phyloP scores from a whole-genome alignment of 2,329 filamentous ascomycete genomes.

The Aspergillus niger region DNA sequence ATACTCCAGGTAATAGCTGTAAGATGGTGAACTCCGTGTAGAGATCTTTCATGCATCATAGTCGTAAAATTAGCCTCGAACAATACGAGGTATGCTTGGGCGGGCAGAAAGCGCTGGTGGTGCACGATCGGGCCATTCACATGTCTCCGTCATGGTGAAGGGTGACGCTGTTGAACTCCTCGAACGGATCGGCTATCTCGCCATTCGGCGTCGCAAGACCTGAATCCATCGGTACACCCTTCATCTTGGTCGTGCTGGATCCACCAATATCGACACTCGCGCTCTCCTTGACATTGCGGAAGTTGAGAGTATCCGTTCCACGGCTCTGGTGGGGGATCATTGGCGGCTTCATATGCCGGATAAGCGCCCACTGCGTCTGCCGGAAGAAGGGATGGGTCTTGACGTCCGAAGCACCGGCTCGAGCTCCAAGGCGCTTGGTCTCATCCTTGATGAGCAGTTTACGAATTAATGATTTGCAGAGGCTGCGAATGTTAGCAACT shows the following conservation, averaged over 20 bases:
- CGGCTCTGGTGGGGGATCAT: conserved; percentile 91
- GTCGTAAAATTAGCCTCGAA: conserved; percentile 29
- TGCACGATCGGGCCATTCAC: conserved; percentile 17
- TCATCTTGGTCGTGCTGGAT: conserved; percentile 49
- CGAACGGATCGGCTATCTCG: conserved; percentile 85
- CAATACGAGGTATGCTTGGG: conserved; percentile 25
- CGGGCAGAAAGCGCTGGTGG: conserved; percentile 1
- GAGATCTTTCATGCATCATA: conserved; percentile 39
- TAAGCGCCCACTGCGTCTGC: conserved; percentile 91
- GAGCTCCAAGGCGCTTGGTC: conserved; percentile 85
- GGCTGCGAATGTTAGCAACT: conserved; percentile 53
- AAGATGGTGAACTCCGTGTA: conserved; percentile 27
- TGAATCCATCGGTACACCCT: conserved; percentile 84
- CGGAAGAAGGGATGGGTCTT: conserved; percentile 96
- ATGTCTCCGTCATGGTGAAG: conserved; percentile 89
- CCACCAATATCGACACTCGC: conserved; percentile 75
- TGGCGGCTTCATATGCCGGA: conserved; percentile 96
- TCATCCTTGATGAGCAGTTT: conserved; percentile 99
- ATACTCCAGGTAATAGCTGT: conserved; percentile 29
- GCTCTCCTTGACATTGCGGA: conserved; percentile 96
- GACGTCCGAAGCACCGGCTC: conserved; percentile 94
- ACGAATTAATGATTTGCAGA: conserved; percentile 94
- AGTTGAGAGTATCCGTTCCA: conserved; percentile 92
- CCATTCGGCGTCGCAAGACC: conserved; percentile 81
- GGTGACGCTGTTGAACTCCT: conserved; percentile 98